Conservation (phyloP, 1,284 basidiomycete species). For the Apiotrichum mycotoxinovorans region DNA sequence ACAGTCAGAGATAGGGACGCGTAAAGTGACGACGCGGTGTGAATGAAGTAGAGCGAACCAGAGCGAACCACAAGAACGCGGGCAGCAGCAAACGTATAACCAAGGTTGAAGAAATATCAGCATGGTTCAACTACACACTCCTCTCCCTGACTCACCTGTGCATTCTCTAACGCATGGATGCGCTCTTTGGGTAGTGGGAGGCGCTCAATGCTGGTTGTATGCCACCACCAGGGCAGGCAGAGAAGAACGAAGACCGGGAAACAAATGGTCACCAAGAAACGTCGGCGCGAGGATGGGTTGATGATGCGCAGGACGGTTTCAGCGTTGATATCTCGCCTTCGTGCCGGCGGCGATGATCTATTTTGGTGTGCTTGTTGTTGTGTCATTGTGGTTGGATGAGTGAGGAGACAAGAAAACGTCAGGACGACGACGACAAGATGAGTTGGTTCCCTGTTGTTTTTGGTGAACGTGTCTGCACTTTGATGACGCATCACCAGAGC, state of each 20-base stretch:
- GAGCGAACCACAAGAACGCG: not conserved
- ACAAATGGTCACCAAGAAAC: constrained; percentile 53
- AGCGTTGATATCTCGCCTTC: not conserved
- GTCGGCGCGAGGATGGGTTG: constrained; percentile 28
- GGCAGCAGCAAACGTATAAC: not conserved
- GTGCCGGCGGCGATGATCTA: not conserved
- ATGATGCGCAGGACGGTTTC: not conserved
- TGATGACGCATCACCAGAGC: no score
- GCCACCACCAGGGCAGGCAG: constrained; percentile 82
- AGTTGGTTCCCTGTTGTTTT: no score
- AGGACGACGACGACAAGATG: no score
- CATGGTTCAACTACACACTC: no score
- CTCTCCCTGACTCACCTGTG: constrained; percentile 16
- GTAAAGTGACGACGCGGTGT: no score
- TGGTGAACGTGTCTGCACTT: no score
- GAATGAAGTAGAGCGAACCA: not conserved
- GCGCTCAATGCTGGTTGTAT: constrained; percentile 76
- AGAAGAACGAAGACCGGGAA: constrained; percentile 73
- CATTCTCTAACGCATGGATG: constrained; percentile 52
- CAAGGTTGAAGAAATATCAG: no score
- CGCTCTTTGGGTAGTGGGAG: constrained; percentile 65
- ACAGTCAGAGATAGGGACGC: no score
- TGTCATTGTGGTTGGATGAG: not conserved
- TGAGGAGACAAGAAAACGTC: not conserved
- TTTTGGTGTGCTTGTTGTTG: not conserved